Conservation (phyloP, 176 grass and related monocot genomes). For the Bolboschoenus planiculmis region DNA sequence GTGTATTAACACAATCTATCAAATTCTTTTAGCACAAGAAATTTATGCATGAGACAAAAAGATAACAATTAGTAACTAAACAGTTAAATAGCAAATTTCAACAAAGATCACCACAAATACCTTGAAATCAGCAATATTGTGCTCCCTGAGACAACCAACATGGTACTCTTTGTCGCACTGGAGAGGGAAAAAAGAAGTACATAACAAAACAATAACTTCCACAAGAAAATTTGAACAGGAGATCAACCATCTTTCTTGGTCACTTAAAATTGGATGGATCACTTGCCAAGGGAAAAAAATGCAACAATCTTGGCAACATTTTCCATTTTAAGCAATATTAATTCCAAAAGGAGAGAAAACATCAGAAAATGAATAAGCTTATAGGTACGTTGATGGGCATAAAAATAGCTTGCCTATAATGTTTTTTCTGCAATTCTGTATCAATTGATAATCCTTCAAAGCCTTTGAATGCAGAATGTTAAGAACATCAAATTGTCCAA, state of each 20-base stretch:
- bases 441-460: neutral
- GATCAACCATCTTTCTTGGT: neutral
- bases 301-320: conserved; percentile 1
- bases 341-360: neutral
- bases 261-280: neutral
- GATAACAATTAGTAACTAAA: neutral
- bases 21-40: neutral
- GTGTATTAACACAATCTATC: neutral
- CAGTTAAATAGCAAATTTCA: neutral
- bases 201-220: neutral
- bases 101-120: conserved; percentile 20
- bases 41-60: neutral
- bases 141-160: conserved; percentile 21
- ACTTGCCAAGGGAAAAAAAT: neutral
- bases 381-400: neutral
- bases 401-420: neutral
- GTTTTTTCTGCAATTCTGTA: neutral
- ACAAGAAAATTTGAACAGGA: conserved; percentile 2
- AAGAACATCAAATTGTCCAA: neutral
- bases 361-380: neutral
- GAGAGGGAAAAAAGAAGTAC: neutral
- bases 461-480: neutral
- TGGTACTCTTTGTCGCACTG: conserved; percentile 34
- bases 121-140: conserved; percentile 72
- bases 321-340: neutral